Evolutionary conservation across 2,329 filamentous ascomycete species (phyloP).

Genomic region (Colletotrichum liaoningense): DNA sequence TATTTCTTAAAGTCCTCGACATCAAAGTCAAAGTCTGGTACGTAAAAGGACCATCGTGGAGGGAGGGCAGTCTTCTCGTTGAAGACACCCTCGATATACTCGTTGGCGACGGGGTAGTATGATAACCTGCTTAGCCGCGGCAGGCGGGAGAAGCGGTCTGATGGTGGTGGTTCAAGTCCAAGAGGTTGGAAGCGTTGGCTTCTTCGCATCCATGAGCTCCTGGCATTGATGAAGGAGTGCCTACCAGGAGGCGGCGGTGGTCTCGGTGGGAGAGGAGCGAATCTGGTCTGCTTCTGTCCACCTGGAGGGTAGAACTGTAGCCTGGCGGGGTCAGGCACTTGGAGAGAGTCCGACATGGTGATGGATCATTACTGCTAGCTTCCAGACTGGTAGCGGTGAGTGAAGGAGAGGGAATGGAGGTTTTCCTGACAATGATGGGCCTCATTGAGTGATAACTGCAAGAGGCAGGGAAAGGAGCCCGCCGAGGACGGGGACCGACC

Average conservation of each 20-base stretch:
- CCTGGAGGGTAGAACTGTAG: conserved; percentile 14
- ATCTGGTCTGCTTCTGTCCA: conserved; percentile 32
- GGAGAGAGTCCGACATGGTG: conserved; percentile 18
- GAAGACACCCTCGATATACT: conserved; percentile 37
- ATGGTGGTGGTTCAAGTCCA: background rate
- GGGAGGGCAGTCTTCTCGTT: conserved; percentile 36
- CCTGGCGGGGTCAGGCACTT: conserved; percentile 30
- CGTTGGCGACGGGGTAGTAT: conserved; percentile 34
- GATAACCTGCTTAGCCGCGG: conserved; percentile 30
- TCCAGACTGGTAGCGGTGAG: background rate
- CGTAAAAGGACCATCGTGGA: conserved; percentile 36
- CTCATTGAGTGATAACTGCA: conserved; percentile 30
- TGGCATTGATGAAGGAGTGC: conserved; percentile 13
- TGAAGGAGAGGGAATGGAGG: conserved; percentile 1
- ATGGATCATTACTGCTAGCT: conserved; percentile 14
- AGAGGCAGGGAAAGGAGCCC: conserved; percentile 12
- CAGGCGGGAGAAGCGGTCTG: conserved; percentile 7
- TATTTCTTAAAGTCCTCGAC: conserved; percentile 30
- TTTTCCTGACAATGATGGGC: conserved; percentile 23
- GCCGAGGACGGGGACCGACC: conserved; percentile 4
- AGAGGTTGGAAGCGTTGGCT: conserved; percentile 19
- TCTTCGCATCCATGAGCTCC: conserved; percentile 33
- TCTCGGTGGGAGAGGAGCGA: conserved; percentile 27
- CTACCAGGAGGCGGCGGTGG: conserved; percentile 13
- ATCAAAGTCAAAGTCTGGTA: conserved; percentile 37